phyloP scores from a whole-genome alignment of 352 stramenopile species.

The Globisporangium radiosum region DNA sequence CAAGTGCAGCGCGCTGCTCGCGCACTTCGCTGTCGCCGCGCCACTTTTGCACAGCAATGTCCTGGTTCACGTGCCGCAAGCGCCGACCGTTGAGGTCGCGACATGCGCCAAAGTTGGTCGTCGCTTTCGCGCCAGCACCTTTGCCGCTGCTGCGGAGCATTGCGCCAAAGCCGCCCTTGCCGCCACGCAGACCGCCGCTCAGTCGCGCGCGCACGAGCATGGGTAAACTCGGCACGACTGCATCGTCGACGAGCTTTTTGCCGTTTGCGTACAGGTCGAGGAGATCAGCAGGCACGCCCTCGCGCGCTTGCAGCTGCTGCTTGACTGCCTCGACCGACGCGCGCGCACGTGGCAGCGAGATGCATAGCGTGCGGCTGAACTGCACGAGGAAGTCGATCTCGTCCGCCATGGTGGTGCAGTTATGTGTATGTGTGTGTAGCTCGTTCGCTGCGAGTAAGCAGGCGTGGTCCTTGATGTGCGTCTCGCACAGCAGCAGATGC shows the following conservation, averaged over 20 bases:
- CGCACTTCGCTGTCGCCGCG: conserved; percentile 45
- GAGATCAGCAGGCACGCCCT: conserved; percentile 32
- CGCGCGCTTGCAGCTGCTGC: conserved; percentile 31
- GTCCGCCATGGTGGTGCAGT: conserved; percentile 27
- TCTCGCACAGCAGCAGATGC: too few species aligned
- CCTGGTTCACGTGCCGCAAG: conserved; percentile 82
- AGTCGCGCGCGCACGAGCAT: conserved; percentile 56
- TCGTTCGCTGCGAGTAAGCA: too few species aligned
- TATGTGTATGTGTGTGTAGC: too few species aligned
- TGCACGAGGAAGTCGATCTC: conserved; percentile 74
- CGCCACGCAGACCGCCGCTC: conserved; percentile 55
- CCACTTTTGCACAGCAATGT: conserved; percentile 83
- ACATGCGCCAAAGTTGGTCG: conserved; percentile 75
- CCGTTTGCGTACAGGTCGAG: conserved; percentile 64
- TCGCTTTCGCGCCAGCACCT: conserved; percentile 54
- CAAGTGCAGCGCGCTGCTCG: conserved; percentile 35
- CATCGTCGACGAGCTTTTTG: conserved; percentile 34
- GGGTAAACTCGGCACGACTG: conserved; percentile 37
- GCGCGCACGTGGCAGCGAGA: conserved; percentile 39
- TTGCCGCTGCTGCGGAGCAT: conserved; percentile 83
- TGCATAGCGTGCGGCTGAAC: conserved; percentile 66
- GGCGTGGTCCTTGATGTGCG: too few species aligned
- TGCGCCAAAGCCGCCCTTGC: conserved; percentile 80
- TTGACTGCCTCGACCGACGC: conserved; percentile 38
- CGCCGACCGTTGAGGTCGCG: conserved; percentile 73